A percentile compares a stretch with the other conserved stretches of the same genome.
These are phyloP conservation scores for Vitis hybrid DNA, from an alignment of 177 flowering plant species.

Conservation along the genomic window DNA sequence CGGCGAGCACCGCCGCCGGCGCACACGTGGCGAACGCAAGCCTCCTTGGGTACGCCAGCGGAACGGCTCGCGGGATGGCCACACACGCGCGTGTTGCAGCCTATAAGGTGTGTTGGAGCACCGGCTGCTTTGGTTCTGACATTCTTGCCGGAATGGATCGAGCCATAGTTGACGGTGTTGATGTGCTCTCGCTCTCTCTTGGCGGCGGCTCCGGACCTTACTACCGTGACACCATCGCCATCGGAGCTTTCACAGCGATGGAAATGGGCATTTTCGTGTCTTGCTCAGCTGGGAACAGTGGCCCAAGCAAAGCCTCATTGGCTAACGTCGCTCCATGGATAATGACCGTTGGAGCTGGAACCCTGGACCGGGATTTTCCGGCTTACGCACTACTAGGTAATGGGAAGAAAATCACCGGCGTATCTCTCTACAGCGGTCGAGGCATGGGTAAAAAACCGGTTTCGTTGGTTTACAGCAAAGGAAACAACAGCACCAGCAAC, in stretches of 20 bases:
- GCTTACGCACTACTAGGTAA: slow-evolving; percentile 56
- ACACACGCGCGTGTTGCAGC: slow-evolving; percentile 61
- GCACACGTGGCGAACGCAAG: slow-evolving; percentile 57
- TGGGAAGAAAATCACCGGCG: slow-evolving; percentile 46
- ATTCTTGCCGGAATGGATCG: slow-evolving; percentile 79
- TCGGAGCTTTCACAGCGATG: slow-evolving; percentile 77
- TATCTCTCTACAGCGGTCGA: slow-evolving; percentile 65
- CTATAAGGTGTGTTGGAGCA: slow-evolving; percentile 76
- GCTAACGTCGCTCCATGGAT: slow-evolving; percentile 91
- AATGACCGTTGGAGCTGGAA: slow-evolving; percentile 89
- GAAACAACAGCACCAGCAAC: slow-evolving; percentile 31
- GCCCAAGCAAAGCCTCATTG: slow-evolving; percentile 53
- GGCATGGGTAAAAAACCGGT: slow-evolving; percentile 58
- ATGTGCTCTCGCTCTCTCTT: slow-evolving; percentile 77
- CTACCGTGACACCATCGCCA: slow-evolving; percentile 69
- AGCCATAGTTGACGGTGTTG: slow-evolving; percentile 73
- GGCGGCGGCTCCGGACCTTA: slow-evolving; percentile 77
- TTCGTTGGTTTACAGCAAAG: slow-evolving; percentile 45
- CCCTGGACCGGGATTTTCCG: slow-evolving; percentile 84
- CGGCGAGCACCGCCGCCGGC: slow-evolving; percentile 86
- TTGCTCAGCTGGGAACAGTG: slow-evolving; percentile 86
- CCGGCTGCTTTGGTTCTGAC: slow-evolving; percentile 81
- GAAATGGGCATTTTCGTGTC: slow-evolving; percentile 74
- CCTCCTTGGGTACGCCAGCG: slow-evolving; percentile 74
- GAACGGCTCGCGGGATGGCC: slow-evolving; percentile 91